Evolutionary conservation across 2,329 filamentous ascomycete species (phyloP).

Genomic region (Thyridium curvatum): DNA sequence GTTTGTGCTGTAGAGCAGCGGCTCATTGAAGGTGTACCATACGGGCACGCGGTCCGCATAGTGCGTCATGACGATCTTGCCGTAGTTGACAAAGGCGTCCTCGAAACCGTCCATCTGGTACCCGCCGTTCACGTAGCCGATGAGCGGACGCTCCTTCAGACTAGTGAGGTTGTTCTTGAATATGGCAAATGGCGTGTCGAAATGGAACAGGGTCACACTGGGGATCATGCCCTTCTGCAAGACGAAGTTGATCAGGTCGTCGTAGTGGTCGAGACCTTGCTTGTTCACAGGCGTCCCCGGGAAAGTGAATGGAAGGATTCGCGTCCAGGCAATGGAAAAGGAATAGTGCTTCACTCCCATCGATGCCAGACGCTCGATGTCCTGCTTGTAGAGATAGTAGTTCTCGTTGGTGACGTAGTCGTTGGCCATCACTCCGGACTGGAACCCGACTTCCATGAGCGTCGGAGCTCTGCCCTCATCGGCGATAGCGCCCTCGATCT

Average conservation of each 20-base stretch:
- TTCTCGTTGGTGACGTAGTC: conserved; percentile 38
- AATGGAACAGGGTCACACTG: conserved; percentile 40
- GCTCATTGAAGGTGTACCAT: conserved; percentile 50
- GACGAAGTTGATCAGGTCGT: conserved; percentile 44
- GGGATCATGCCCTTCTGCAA: conserved; percentile 43
- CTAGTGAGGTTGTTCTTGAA: conserved; percentile 26
- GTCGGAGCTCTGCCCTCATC: conserved; percentile 35
- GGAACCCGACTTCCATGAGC: conserved; percentile 28
- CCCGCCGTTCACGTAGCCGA: conserved; percentile 33
- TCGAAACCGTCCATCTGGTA: conserved; percentile 40
- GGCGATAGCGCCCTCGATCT: conserved; percentile 39
- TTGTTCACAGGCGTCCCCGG: conserved; percentile 44
- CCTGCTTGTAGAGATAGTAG: conserved; percentile 51
- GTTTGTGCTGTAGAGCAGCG: conserved; percentile 32
- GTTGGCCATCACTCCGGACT: conserved; percentile 12
- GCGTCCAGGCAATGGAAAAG: conserved; percentile 45
- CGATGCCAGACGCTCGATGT: conserved; percentile 44
- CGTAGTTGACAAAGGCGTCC: conserved; percentile 46
- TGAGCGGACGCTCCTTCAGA: conserved; percentile 14
- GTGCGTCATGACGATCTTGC: conserved; percentile 42
- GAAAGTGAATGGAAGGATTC: conserved; percentile 44
- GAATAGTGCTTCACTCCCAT: conserved; percentile 45
- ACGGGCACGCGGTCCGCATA: conserved; percentile 44
- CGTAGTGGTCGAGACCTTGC: conserved; percentile 44
- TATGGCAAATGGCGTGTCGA: conserved; percentile 34